Conservation (phyloP, 805 yeast species). For the Kregervanrija delftensis region DNA sequence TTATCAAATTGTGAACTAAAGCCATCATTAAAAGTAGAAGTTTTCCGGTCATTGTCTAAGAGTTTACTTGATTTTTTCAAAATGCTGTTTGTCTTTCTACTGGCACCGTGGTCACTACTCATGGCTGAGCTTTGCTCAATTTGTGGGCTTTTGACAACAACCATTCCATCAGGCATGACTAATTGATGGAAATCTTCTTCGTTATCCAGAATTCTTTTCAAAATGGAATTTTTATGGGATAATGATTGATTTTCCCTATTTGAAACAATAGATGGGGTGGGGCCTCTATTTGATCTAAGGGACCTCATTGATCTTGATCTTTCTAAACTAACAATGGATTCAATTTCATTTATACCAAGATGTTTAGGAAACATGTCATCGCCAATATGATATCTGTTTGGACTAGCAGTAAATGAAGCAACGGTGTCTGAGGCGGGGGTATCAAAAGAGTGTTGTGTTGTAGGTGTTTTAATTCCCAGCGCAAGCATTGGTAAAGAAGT, state of each 20-base stretch:
- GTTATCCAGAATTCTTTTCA: slow-evolving; percentile 16
- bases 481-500: no score
- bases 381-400: slow-evolving; percentile 32
- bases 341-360: slow-evolving; percentile 60
- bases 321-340: slow-evolving; percentile 66
- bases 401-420: slow-evolving; percentile 10
- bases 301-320: slow-evolving; percentile 57
- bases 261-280: slow-evolving; percentile 6
- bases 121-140: slow-evolving; percentile 1
- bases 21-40: no score
- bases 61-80: slow-evolving; percentile 6
- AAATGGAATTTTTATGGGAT: slow-evolving; percentile 20
- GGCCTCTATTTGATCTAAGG: slow-evolving; percentile 19
- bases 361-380: slow-evolving; percentile 69
- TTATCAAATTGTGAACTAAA: no score
- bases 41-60: background rate
- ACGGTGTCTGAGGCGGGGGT: slow-evolving; percentile 8
- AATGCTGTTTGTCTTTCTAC: slow-evolving; percentile 8
- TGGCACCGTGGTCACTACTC: background rate
- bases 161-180: slow-evolving; percentile 36
- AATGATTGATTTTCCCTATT: slow-evolving; percentile 2
- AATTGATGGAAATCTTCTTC: slow-evolving; percentile 13
- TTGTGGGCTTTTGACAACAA: slow-evolving; percentile 27
- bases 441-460: background rate
- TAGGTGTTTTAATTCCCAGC: no score